phyloP scores from a whole-genome alignment of 179 eudicot species.

The Dionaea muscipula region DNA sequence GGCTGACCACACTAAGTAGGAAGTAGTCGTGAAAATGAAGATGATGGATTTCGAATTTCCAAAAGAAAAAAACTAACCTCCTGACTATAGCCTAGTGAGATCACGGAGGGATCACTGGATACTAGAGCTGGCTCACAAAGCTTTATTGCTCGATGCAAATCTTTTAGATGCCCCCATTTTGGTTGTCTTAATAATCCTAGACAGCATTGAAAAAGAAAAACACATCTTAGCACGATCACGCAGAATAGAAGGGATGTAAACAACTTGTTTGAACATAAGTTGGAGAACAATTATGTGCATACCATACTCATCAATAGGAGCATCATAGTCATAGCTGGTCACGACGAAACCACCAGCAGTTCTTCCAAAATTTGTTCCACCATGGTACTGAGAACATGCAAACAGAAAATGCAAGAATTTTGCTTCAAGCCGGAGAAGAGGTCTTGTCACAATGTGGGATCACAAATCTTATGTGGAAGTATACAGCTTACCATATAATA shows the following conservation, averaged over 20 bases:
- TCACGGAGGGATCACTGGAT: conserved; percentile 51
- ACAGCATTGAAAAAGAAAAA: conserved; percentile 2
- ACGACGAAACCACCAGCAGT: conserved; percentile 96
- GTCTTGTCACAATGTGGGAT: not conserved
- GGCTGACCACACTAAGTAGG: too few relatives aligned
- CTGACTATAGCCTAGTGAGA: conserved; percentile 55
- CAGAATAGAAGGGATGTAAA: too few relatives aligned
- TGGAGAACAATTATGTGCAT: conserved; percentile 5
- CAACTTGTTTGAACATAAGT: not conserved
- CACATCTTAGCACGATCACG: too few relatives aligned
- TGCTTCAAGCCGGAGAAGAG: not conserved
- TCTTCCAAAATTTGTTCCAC: conserved; percentile 94
- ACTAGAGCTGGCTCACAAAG: conserved; percentile 83
- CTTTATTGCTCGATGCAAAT: conserved; percentile 85
- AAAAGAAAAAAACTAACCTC: conserved; percentile 41
- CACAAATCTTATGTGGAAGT: too few relatives aligned
- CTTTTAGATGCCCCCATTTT: conserved; percentile 94
- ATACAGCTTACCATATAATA: conserved; percentile 66
- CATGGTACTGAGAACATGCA: conserved; percentile 55
- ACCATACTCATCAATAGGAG: conserved; percentile 96
- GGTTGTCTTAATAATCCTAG: conserved; percentile 69
- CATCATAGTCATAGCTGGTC: conserved; percentile 96
- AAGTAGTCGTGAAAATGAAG: too few relatives aligned
- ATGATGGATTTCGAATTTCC: too few relatives aligned
- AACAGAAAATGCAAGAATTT: not conserved